Evolutionary conservation across 2,329 filamentous ascomycete species (phyloP).

Genomic region (Cercospora sp.): DNA sequence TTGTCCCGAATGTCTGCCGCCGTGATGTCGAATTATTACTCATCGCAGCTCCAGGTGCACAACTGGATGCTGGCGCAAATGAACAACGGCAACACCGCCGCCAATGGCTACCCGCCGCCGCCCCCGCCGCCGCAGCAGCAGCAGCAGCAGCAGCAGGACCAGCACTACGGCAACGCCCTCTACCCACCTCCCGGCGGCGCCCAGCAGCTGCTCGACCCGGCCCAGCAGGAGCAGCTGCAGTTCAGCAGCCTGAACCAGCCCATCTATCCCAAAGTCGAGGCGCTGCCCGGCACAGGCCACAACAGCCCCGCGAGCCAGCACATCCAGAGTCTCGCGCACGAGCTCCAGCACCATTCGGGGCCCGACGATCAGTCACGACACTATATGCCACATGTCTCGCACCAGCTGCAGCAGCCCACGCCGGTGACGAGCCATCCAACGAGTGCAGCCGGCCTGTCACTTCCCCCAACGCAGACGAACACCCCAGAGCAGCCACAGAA

Average conservation of each 20-base stretch:
- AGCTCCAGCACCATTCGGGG: conserved; percentile 34
- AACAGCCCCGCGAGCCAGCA: conserved; percentile 34
- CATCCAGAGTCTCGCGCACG: conserved; percentile 37
- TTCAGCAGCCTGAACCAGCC: conserved; percentile 39
- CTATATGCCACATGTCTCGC: conserved; percentile 34
- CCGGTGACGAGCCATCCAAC: conserved; percentile 29
- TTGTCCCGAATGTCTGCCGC: conserved; percentile 36
- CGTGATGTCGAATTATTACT: conserved; percentile 38
- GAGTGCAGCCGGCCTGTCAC: conserved; percentile 28
- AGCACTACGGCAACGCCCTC: conserved; percentile 39
- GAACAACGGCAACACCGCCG: conserved; percentile 38
- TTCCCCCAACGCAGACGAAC: conserved; percentile 26
- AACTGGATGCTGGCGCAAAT: conserved; percentile 41
- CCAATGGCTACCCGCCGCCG: conserved; percentile 30
- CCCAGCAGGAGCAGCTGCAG: conserved; percentile 38
- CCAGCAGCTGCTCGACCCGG: conserved; percentile 37
- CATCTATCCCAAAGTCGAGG: conserved; percentile 40
- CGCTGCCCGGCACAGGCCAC: conserved; percentile 27
- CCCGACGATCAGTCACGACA: conserved; percentile 37
- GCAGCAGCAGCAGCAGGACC: conserved; percentile 33
- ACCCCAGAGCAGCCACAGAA: conserved; percentile 36
- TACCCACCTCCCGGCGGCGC: conserved; percentile 36
- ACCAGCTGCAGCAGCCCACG: conserved; percentile 32
- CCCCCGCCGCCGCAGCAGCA: conserved; percentile 36
- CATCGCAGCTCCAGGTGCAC: conserved; percentile 37